Base-by-base conservation (phyloP, 805 yeast species). In the Pichia cabralensis region DNA sequence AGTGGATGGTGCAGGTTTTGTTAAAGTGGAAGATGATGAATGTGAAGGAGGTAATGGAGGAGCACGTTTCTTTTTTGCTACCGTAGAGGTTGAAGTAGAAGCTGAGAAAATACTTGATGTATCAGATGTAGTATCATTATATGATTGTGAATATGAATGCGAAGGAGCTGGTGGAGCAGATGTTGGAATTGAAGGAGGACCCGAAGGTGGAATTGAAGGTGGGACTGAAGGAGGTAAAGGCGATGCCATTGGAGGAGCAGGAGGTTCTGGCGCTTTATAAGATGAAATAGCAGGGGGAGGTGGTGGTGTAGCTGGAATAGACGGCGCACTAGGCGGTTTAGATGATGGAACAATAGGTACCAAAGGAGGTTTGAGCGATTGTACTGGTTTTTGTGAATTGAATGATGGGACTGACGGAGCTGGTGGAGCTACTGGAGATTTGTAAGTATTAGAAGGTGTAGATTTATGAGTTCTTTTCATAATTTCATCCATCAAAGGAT, bases 1-100 rank as follows among this genome's bases (percentile, higher is more conserved):
- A 1, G 61, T 58, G 5, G 61, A 60, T 4, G 60, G 57, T 19
- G 65, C 58, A 1, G 56, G 52, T 2, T 4, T 22, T 39, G 28
- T 18, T 26, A 28, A 17, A 22, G 15, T 18, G 34, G 26, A 12
- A 26, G 31, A 11, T 11, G 31, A 13, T 35, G 34, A 8, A 27
- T 30, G 13, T 5, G 22, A 30, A 20, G 34, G 18, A 10, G 21
- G 26, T 8, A n/a, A n/a, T n/a, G n/a, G n/a, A n/a, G n/a, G n/a
- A n/a, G n/a, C n/a, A n/a, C n/a, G n/a, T n/a, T n/a, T n/a, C n/a
- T n/a, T n/a, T n/a, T n/a, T n/a, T n/a, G 10, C 17, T 16, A n/a
- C 14, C 14, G 36, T 17, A 3, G 26, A 16, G 3, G n/a, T 10
- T 14, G 28, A 12, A 44, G 23, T 39, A 4, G 41, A 24, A 8